Conservation (phyloP, 345 rosid genomes). For the Brassica nigra region DNA sequence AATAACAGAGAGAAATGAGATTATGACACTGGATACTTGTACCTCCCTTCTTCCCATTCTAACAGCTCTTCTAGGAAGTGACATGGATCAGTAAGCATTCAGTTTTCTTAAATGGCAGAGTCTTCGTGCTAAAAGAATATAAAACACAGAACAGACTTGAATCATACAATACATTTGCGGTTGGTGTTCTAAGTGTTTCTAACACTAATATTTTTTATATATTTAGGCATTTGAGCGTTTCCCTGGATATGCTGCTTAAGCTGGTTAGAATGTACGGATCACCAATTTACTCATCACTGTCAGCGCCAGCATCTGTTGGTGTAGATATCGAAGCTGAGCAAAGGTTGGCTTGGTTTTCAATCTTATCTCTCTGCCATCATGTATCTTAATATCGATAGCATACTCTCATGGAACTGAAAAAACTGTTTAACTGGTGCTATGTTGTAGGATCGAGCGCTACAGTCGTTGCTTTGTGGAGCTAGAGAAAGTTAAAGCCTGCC, state of each 20-base stretch:
- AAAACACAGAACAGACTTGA: not conserved
- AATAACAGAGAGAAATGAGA: conserved; percentile 66
- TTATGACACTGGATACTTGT: conserved; percentile 77
- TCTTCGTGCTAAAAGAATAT: not conserved
- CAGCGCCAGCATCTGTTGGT: conserved; percentile 85
- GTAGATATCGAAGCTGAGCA: conserved; percentile 98
- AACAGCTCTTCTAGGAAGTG: conserved; percentile 71
- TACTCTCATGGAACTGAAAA: conserved; percentile 1
- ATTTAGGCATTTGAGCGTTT: conserved; percentile 80
- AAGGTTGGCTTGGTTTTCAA: conserved; percentile 50
- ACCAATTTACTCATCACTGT: conserved; percentile 72
- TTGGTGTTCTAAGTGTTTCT: not conserved
- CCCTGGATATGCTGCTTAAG: conserved; percentile 83
- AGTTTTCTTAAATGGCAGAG: not conserved
- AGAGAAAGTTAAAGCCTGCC: conserved; percentile 71
- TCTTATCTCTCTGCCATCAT: not conserved
- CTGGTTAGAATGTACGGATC: conserved; percentile 83
- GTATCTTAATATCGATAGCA: not conserved
- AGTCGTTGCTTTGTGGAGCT: conserved; percentile 84
- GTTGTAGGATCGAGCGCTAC: conserved; percentile 74
- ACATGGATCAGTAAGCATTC: conserved; percentile 74
- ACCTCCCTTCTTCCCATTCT: conserved; percentile 87
- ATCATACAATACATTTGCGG: conserved; percentile 8
- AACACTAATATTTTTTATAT: not conserved
- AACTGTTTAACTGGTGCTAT: not conserved